Conservation (phyloP, 371 early-diverging fungal species). For the Rhizopus stolonifer region DNA sequence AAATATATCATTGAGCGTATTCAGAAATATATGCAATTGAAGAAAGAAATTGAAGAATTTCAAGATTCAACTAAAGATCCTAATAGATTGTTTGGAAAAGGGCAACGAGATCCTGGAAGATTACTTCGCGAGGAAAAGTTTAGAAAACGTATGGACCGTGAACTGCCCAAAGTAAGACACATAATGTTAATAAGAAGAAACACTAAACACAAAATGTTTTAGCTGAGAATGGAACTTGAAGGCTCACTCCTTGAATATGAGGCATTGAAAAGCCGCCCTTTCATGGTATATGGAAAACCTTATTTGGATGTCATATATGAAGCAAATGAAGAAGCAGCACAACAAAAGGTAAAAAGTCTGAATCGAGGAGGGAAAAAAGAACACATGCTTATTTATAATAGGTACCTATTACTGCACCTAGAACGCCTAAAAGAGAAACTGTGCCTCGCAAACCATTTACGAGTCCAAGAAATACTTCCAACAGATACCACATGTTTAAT, state of each 20-base stretch:
- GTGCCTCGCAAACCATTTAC: conserved; percentile 17
- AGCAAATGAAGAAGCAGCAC: conserved; percentile 1
- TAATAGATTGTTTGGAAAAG: conserved; percentile 44
- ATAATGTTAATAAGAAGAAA: background rate
- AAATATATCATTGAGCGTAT: conserved; percentile 41
- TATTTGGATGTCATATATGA: conserved; percentile 32
- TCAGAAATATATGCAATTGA: conserved; percentile 39
- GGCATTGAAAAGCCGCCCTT: conserved; percentile 29
- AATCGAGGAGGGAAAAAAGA: conserved; percentile 5
- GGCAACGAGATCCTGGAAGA: conserved; percentile 49
- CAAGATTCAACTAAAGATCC: conserved; percentile 48
- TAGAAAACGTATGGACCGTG: conserved; percentile 40
- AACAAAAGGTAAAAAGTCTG: conserved; percentile 18
- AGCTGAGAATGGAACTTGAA: conserved; percentile 37
- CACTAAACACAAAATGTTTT: background rate
- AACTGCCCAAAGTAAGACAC: conserved; percentile 38
- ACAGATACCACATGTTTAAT: conserved; percentile 21
- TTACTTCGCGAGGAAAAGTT: conserved; percentile 48
- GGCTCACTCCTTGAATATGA: conserved; percentile 40
- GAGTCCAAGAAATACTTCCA: conserved; percentile 11
- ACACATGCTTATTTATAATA: background rate
- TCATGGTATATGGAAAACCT: conserved; percentile 39
- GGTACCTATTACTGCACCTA: background rate
- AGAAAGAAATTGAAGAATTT: conserved; percentile 44
- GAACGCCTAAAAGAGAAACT: conserved; percentile 18